Base-by-base conservation (phyloP, 495 filamentous ascomycete species). In the Acidomyces sp. region DNA sequence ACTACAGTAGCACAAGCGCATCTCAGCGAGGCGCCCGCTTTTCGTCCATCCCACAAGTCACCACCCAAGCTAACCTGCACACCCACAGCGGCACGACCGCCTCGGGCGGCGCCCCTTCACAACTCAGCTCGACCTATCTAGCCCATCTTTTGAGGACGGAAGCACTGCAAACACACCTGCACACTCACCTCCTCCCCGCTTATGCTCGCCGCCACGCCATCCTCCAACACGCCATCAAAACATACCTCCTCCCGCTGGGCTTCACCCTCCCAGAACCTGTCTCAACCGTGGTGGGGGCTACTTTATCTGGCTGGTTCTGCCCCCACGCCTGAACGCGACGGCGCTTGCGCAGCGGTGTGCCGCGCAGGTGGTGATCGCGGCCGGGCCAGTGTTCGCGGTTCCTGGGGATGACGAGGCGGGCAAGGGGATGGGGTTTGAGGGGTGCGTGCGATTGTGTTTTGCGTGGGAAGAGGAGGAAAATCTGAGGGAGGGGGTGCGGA, bases 241-340 rank as follows among this genome's bases (percentile, higher is more conserved):
- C 62, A 32, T 49, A 78, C 30, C 63, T 90, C 9, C 44, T 67
- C 0, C 73, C 72, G 1, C 61, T 80, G 0, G 81, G 80, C 4
- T 71, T 78, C 5, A 57, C 48, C 2, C 45, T 71, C 4, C 63
- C 65, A 4, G 55, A 62, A 41, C 35, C 56, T 4, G 51, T 55
- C 16, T 45, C 58, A 13, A 52, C 57, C 2, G 38, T 69, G 11
- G 66, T 64, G 39, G 85, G 85, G 85, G 85, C 0, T 92, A 85
- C 57, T 92, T 90, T 54, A 61, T 86, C 24, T 93, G 85, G 83
- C 52, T 90, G 13, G 59, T 61, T 6, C 58, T 93, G 13, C 80
- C 81, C 0, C 37, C 49, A 13, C 54, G 55, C 3, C 49, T 75
- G 9, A 58, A 52, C 16, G 75, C 74, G 2, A 55, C 55, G 22